Evolutionary conservation across 441 rosid species (phyloP).

Genomic region (Pelargonium exstipulatum): DNA sequence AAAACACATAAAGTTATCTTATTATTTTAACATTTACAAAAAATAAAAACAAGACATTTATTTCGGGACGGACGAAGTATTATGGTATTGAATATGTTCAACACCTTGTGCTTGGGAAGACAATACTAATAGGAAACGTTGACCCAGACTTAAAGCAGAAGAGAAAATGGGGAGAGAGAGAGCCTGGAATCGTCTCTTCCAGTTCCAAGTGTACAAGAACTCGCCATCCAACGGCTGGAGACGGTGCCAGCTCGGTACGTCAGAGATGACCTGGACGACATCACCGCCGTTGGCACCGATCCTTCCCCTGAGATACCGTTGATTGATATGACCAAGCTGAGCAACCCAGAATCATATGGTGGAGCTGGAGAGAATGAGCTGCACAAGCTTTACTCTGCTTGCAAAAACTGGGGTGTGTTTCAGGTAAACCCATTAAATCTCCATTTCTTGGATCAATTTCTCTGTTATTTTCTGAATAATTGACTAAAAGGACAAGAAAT

Average conservation of each 20-base stretch:
- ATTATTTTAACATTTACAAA: too few species aligned
- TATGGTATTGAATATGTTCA: too few species aligned
- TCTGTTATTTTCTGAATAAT: background rate
- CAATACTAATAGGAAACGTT: background rate
- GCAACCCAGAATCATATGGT: conserved; percentile 12
- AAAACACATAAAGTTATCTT: too few species aligned
- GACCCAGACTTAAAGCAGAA: background rate
- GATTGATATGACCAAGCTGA: conserved; percentile 34
- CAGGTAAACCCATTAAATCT: conserved; percentile 20
- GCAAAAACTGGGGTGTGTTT: conserved; percentile 34
- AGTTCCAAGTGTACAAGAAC: conserved; percentile 35
- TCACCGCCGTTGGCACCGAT: background rate
- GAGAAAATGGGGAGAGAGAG: conserved; percentile 3
- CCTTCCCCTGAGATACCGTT: conserved; percentile 23
- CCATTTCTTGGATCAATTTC: background rate
- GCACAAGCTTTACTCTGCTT: conserved; percentile 29
- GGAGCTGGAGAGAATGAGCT: conserved; percentile 20
- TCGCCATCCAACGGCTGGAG: conserved; percentile 22
- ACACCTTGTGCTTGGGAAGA: too few species aligned
- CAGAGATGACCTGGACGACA: conserved; percentile 15
- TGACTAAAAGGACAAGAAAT: too few species aligned
- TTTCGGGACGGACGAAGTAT: too few species aligned
- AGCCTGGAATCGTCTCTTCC: conserved; percentile 28
- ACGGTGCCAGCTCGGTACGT: conserved; percentile 28
- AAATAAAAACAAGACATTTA: too few species aligned